Evolutionary conservation across 1,284 basidiomycete genomes (phyloP).

Genomic region (Moesziomyces globuligerus): DNA sequence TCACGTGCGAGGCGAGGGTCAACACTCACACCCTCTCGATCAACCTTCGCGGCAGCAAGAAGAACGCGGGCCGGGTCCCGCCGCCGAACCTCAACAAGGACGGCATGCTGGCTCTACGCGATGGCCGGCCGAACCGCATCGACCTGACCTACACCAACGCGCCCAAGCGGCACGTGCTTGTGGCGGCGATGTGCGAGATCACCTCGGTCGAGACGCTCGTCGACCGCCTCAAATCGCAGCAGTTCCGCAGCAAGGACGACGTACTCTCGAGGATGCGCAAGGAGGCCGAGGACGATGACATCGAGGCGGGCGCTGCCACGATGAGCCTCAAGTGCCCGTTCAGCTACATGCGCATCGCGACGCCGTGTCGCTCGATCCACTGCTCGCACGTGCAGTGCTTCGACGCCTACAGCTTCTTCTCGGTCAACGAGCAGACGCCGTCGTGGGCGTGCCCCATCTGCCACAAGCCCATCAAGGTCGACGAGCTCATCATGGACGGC

Average conservation of each 20-base stretch:
- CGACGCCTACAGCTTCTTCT: slow-evolving; percentile 92
- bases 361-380: slow-evolving; percentile 82
- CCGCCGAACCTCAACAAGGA: slow-evolving; percentile 65
- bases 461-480: slow-evolving; percentile 79
- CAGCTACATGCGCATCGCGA: slow-evolving; percentile 85
- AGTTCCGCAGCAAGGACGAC: slow-evolving; percentile 53
- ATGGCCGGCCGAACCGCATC: slow-evolving; percentile 47
- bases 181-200: slow-evolving; percentile 53
- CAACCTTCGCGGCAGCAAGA: slow-evolving; percentile 62
- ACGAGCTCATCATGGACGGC: slow-evolving; percentile 91
- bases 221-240: slow-evolving; percentile 43
- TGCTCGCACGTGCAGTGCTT: slow-evolving; percentile 96
- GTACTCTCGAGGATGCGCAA: slow-evolving; percentile 52
- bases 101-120: slow-evolving; percentile 19
- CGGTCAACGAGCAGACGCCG: slow-evolving; percentile 94
- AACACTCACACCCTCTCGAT: slow-evolving; percentile 46
- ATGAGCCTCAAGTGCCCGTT: slow-evolving; percentile 71
- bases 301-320: slow-evolving; percentile 58
- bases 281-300: slow-evolving; percentile 62
- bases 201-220: slow-evolving; percentile 50
- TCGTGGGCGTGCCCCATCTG: slow-evolving; percentile 98
- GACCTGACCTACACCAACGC: slow-evolving; percentile 60
- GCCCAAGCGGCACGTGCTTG: slow-evolving; percentile 43
- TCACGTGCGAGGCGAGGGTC: slow-evolving; percentile 58
- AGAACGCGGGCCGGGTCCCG: slow-evolving; percentile 55